Evolutionary conservation across 2,329 filamentous ascomycete genomes (phyloP).

Genomic region (Botryotinia globosa): DNA sequence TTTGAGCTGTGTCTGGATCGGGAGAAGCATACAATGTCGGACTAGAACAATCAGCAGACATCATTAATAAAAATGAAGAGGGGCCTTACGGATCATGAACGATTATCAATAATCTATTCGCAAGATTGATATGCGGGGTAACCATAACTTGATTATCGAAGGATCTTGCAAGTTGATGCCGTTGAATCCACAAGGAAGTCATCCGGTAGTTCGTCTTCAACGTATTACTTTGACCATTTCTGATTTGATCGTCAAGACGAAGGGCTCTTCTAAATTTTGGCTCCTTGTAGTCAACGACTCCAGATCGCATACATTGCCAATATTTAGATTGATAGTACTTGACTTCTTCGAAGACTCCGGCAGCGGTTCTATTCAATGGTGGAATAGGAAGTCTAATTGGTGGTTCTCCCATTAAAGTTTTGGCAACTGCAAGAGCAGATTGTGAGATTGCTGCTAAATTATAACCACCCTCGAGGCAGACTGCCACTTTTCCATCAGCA

Average conservation of each 20-base stretch:
- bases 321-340: slow-evolving; percentile 64
- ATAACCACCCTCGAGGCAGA: slow-evolving; percentile 94
- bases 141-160: slow-evolving; percentile 86
- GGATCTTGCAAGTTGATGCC: slow-evolving; percentile 67
- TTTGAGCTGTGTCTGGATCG: slow-evolving; percentile 65
- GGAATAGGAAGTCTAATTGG: slow-evolving; percentile 62
- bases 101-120: slow-evolving; percentile 72
- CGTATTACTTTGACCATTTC: slow-evolving; percentile 69
- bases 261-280: slow-evolving; percentile 53
- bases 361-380: slow-evolving; percentile 56
- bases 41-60: slow-evolving; percentile 42
- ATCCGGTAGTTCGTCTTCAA: slow-evolving; percentile 73
- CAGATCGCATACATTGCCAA: slow-evolving; percentile 85
- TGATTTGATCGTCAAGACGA: slow-evolving; percentile 76
- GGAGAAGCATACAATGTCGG: slow-evolving; percentile 67
- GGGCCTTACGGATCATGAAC: slow-evolving; percentile 80
- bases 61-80: not conserved
- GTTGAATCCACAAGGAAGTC: slow-evolving; percentile 75
- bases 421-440: slow-evolving; percentile 86
- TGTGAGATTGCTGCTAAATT: slow-evolving; percentile 90
- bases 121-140: slow-evolving; percentile 65
- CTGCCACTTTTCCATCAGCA: slow-evolving; percentile 82
- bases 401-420: slow-evolving; percentile 92
- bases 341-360: slow-evolving; percentile 55
- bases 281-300: slow-evolving; percentile 54